Percentiles rank a stretch among this genome's conserved stretches.
These are phyloP conservation scores for Urochloa ruziziensis DNA, from an alignment of 176 grass and related monocot species.

Conservation along the genomic window DNA sequence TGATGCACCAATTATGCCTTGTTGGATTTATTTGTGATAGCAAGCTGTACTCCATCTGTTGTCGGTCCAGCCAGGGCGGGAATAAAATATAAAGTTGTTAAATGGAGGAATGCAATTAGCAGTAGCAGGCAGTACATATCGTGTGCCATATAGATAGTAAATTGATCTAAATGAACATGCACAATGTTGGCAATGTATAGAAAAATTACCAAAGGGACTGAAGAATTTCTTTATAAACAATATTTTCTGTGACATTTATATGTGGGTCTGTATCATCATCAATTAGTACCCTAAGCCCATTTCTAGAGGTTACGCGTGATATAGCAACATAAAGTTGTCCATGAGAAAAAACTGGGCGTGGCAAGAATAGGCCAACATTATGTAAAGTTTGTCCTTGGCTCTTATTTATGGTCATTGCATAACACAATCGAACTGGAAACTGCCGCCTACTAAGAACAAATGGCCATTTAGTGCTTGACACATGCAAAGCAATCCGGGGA, in stretches of 20 bases:
- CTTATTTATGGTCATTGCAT: constrained; percentile 11
- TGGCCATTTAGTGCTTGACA: neutral
- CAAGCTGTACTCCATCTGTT: neutral
- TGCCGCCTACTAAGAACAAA: neutral
- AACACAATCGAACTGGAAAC: neutral
- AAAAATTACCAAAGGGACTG: neutral
- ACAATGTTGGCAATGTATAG: no score
- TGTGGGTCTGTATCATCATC: neutral
- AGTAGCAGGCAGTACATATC: no score
- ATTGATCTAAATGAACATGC: no score
- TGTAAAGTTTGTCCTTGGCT: neutral
- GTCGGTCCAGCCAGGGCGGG: neutral
- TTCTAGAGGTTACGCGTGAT: neutral
- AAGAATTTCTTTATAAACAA: neutral
- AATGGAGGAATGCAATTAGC: no score
- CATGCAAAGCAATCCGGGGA: neutral
- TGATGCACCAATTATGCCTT: neutral
- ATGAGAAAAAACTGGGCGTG: neutral
- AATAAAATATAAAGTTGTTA: no score
- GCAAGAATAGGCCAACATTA: neutral
- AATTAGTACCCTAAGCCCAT: neutral
- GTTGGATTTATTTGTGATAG: neutral
- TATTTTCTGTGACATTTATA: neutral
- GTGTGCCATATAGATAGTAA: no score
- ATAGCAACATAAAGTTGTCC: neutral